Percentiles rank a stretch among this genome's conserved stretches.
These are phyloP conservation scores for Phaeosphaeriaceae sp. DNA, from an alignment of 2,329 filamentous ascomycete genomes.

Conservation along the genomic window DNA sequence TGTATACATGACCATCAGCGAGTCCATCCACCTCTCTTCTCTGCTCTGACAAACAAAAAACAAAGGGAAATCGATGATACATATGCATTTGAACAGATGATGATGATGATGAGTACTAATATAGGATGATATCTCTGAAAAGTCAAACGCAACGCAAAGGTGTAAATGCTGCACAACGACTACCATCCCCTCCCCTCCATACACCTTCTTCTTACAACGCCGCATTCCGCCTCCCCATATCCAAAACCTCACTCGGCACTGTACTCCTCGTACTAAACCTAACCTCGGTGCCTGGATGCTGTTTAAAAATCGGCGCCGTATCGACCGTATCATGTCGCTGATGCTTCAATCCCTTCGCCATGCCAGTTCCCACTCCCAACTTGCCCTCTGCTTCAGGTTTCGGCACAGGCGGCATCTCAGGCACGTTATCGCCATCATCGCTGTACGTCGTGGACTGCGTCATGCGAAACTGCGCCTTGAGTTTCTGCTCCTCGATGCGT, in stretches of 20 bases:
- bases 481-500: constrained; percentile 45
- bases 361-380: too few relatives aligned
- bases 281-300: constrained; percentile 51
- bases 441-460: constrained; percentile 39
- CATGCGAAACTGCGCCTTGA: constrained; percentile 45
- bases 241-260: constrained; percentile 50
- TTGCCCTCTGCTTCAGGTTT: too few relatives aligned
- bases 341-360: constrained; percentile 38
- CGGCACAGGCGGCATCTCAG: constrained; percentile 41
- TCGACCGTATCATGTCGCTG: constrained; percentile 44
- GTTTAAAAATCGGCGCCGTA: constrained; percentile 51
- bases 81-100: neutral
- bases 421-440: constrained; percentile 28
- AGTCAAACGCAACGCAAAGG: neutral
- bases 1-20: neutral
- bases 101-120: neutral
- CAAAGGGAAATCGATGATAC: neutral
- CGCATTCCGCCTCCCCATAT: constrained; percentile 35
- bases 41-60: neutral
- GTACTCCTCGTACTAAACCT: constrained; percentile 47
- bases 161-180: neutral
- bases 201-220: constrained; percentile 16
- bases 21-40: neutral
- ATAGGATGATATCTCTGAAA: neutral
- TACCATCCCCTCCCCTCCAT: neutral